These are phyloP conservation scores for Phoenix dactylifera DNA, from an alignment of 176 grass and related monocot genomes.

Conservation along the genomic window DNA sequence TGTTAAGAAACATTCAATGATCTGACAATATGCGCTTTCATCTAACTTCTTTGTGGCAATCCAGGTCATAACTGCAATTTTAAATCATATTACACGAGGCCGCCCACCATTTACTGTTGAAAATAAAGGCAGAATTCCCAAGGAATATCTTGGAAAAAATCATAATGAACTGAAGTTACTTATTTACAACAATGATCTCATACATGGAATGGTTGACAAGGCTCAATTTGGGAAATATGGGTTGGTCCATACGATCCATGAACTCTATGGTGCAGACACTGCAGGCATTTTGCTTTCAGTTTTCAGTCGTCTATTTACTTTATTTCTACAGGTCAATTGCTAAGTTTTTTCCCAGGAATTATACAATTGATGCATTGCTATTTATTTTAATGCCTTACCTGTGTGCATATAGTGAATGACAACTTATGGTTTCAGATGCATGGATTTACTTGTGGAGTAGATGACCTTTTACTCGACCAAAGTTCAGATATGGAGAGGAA, in stretches of 20 bases:
- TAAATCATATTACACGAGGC: conserved; percentile 82
- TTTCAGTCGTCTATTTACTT: conserved; percentile 88
- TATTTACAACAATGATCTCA: conserved; percentile 59
- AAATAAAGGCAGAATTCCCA: conserved; percentile 52
- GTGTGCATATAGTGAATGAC: no score
- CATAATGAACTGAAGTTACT: conserved; percentile 28
- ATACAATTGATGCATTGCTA: conserved; percentile 12
- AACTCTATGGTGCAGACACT: conserved; percentile 73
- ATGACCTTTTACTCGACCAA: conserved; percentile 54
- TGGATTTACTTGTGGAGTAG: conserved; percentile 93
- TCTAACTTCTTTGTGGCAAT: conserved; percentile 4
- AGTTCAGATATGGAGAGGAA: conserved; percentile 24
- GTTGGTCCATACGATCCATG: conserved; percentile 86
- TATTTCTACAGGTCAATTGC: conserved; percentile 69
- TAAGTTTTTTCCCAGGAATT: not conserved
- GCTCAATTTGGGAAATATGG: conserved; percentile 71
- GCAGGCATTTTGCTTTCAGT: conserved; percentile 71
- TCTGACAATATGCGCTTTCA: not conserved
- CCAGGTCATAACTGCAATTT: conserved; percentile 88
- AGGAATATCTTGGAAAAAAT: conserved; percentile 38
- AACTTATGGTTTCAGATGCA: conserved; percentile 48
- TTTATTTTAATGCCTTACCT: no score
- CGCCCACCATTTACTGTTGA: conserved; percentile 61
- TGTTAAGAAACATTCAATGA: not conserved
- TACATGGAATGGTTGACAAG: conserved; percentile 94